Evolutionary conservation across 192 early-diverging fungal genomes (phyloP).

Genomic region (Dispira simplex): DNA sequence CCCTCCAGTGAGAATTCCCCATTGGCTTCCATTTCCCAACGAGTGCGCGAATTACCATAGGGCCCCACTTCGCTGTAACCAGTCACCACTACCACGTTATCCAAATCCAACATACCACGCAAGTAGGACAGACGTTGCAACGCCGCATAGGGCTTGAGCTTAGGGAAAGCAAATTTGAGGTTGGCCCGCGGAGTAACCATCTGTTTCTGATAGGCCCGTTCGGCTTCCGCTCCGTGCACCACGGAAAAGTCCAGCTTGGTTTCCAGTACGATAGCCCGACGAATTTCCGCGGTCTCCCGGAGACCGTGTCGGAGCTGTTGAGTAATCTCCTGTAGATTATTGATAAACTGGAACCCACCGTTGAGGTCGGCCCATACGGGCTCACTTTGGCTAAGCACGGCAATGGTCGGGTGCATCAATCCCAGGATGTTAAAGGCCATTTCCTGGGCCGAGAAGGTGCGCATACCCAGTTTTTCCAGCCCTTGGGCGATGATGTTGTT

Average conservation of each 20-base stretch:
- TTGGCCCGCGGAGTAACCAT: slow-evolving; percentile 74
- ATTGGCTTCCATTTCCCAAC: slow-evolving; percentile 92
- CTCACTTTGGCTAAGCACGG: slow-evolving; percentile 50
- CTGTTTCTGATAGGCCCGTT: slow-evolving; percentile 28
- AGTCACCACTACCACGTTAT: slow-evolving; percentile 81
- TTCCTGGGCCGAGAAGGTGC: slow-evolving; percentile 83
- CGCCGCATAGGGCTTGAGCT: slow-evolving; percentile 39
- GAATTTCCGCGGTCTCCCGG: slow-evolving; percentile 72
- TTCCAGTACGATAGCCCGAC: slow-evolving; percentile 68
- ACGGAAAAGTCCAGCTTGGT: slow-evolving; percentile 63
- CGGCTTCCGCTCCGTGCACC: slow-evolving; percentile 53
- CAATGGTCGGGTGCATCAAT: slow-evolving; percentile 67
- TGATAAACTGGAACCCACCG: slow-evolving; percentile 80
- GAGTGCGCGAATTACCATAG: slow-evolving; percentile 76
- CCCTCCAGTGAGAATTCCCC: slow-evolving; percentile 82
- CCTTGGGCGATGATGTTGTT: slow-evolving; percentile 85
- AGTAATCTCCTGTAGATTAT: slow-evolving; percentile 66
- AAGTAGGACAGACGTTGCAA: slow-evolving; percentile 43
- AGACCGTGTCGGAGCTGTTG: slow-evolving; percentile 59
- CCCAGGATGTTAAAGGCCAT: slow-evolving; percentile 91
- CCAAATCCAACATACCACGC: slow-evolving; percentile 71
- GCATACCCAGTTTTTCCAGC: slow-evolving; percentile 71
- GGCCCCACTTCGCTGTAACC: slow-evolving; percentile 93
- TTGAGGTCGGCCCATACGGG: slow-evolving; percentile 83
- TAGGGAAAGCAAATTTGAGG: slow-evolving; percentile 71